Evolutionary conservation across 495 filamentous ascomycete species (phyloP), one percentile per base, ranked within the genome.

Genomic region (Gamarada debralockiae): DNA sequence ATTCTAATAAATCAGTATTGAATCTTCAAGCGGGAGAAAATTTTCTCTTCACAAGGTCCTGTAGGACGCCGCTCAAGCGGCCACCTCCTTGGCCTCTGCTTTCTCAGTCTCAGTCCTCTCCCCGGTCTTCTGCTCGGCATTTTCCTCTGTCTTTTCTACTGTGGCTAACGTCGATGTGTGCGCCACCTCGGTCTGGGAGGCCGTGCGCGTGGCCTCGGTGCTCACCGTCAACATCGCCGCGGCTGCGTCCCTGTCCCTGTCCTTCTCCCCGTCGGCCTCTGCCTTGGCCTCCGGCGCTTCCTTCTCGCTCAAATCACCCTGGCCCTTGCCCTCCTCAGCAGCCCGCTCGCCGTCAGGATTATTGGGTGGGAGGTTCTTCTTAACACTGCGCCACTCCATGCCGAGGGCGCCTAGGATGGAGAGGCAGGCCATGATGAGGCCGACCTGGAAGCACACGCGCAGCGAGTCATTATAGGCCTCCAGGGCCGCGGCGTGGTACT

Each of bases 391-490:
- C 90, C 89, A 95, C 69, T 92, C 80, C 10, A 90, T 71, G 10
- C 74, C 69, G 3, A 77, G 55, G 1, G 77, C 72, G 1, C 81
- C 87, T 34, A 92, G 9, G 4, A 89, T 70, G 4, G 79, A 75
- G 0, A 87, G 38, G 13, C 72, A 76, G 6, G 75, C 71, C 67
- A 89, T 74, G 0, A 82, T 85, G 14, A 85, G 72, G 56, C 75
- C 73, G 0, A 91, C 82, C 51, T 85, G 80, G 66, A 86, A 96
- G 0, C 80, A 77, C 47, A 79, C 60, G 3, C 76, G 81, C 23
- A 96, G 58, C 0, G 86, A 78, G 15, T 76, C 65, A 55, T 89
- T 91, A 65, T 92, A 96, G 0, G 87, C 85, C 34, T 61, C 15
- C 27, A 86, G 66, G 10, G 92, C 82, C 1, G 56, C 66, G 0